phyloP scores from a whole-genome alignment of 2,329 filamentous ascomycete genomes.

The Seiridium cupressi region DNA sequence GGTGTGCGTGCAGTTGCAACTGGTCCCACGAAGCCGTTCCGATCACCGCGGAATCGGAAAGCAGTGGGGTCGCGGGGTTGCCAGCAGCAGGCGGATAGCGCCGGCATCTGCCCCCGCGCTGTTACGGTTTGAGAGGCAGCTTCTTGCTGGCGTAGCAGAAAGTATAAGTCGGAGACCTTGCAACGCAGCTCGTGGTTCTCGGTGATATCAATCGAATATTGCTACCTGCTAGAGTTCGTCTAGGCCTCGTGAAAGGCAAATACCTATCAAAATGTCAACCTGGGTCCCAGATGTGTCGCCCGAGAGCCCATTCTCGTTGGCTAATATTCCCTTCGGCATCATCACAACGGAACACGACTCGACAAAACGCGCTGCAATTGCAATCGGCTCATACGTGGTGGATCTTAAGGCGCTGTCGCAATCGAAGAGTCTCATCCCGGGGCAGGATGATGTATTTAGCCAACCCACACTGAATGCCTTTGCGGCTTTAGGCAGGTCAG shows the following conservation, averaged over 20 bases:
- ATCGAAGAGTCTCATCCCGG: conserved; percentile 13
- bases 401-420: conserved; percentile 54
- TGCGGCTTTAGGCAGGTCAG: conserved; percentile 65
- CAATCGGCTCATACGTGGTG: conserved; percentile 70
- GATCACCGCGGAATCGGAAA: conserved; percentile 1
- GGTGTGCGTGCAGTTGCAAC: too few relatives aligned
- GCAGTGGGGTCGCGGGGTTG: not conserved
- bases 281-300: conserved; percentile 32
- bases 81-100: not conserved
- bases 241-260: not conserved
- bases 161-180: too few relatives aligned
- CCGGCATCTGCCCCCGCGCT: not conserved
- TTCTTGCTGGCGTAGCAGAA: not conserved
- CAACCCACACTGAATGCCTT: conserved; percentile 70
- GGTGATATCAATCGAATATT: not conserved
- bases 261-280: conserved; percentile 13
- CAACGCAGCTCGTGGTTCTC: not conserved
- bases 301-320: conserved; percentile 62
- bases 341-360: conserved; percentile 61
- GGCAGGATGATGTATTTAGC: conserved; percentile 55
- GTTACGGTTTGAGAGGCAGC: not conserved
- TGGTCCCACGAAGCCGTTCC: not conserved
- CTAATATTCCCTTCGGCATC: conserved; percentile 82
- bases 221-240: too few relatives aligned
- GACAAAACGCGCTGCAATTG: conserved; percentile 63